Conservation (phyloP, 495 filamentous ascomycete genomes). For the Neurospora intermedia region DNA sequence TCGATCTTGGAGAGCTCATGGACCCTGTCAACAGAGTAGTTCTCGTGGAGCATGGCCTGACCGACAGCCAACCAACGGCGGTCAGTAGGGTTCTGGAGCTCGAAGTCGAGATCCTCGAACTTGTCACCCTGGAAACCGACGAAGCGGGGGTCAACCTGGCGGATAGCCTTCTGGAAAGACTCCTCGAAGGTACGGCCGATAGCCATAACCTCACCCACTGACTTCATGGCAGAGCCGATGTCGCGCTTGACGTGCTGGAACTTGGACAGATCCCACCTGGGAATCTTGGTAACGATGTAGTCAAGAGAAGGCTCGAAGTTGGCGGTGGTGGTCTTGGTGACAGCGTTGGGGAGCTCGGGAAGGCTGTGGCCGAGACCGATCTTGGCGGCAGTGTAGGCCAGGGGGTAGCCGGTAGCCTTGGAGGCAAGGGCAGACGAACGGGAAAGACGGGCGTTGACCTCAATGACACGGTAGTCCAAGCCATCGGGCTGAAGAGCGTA, state of each 20-base stretch:
- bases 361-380: slow-evolving; percentile 91
- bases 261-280: slow-evolving; percentile 93
- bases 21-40: slow-evolving; percentile 79
- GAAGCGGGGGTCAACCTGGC: slow-evolving; percentile 87
- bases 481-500: slow-evolving; percentile 93
- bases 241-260: slow-evolving; percentile 98
- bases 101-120: slow-evolving; percentile 87
- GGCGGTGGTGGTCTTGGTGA: slow-evolving; percentile 95
- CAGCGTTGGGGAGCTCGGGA: slow-evolving; percentile 90
- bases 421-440: slow-evolving; percentile 93
- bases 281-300: slow-evolving; percentile 97
- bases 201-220: slow-evolving; percentile 97
- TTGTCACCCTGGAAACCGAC: slow-evolving; percentile 90
- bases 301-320: slow-evolving; percentile 97
- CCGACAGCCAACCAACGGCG: slow-evolving; percentile 94
- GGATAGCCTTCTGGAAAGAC: slow-evolving; percentile 97
- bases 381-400: slow-evolving; percentile 95
- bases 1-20: slow-evolving; percentile 95
- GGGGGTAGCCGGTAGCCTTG: slow-evolving; percentile 93
- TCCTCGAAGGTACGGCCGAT: slow-evolving; percentile 98
- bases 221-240: slow-evolving; percentile 97
- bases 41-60: slow-evolving; percentile 94
- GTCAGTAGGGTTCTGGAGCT: slow-evolving; percentile 83
- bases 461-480: slow-evolving; percentile 93
- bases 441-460: slow-evolving; percentile 95